Evolutionary conservation across 2,329 filamentous ascomycete genomes (phyloP).

Genomic region (Fusarium sp.): DNA sequence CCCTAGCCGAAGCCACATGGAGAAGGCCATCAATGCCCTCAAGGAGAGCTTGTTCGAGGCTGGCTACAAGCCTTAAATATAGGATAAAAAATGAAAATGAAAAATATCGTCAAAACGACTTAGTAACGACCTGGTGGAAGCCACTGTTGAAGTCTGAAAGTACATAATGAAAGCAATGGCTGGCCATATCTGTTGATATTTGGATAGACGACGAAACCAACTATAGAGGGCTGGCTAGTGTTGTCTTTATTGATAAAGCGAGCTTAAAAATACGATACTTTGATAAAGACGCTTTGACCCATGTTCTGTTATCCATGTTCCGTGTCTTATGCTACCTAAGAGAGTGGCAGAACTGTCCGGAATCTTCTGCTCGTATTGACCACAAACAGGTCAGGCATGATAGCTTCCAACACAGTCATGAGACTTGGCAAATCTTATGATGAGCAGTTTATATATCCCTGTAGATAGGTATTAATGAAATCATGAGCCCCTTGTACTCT

Average conservation of each 20-base stretch:
- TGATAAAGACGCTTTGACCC: conserved; percentile 11
- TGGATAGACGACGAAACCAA: conserved; percentile 28
- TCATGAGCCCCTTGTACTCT: background rate
- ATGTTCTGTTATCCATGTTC: conserved; percentile 6
- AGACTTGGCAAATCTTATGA: background rate
- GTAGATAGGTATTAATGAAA: too few species aligned
- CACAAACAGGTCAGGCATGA: background rate
- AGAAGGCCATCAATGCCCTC: conserved; percentile 83
- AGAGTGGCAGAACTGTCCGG: background rate
- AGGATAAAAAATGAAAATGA: background rate
- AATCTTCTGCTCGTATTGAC: background rate
- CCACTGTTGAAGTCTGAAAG: background rate
- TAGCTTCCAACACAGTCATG: background rate
- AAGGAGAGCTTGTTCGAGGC: conserved; percentile 80
- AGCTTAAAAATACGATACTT: conserved; percentile 29
- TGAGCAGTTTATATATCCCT: too few species aligned
- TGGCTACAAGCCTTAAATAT: conserved; percentile 65
- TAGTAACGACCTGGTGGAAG: too few species aligned
- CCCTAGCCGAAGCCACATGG: conserved; percentile 81
- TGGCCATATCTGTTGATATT: conserved; percentile 21
- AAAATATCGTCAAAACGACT: background rate
- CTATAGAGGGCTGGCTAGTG: conserved; percentile 20
- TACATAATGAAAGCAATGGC: conserved; percentile 31
- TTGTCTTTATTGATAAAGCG: conserved; percentile 29
- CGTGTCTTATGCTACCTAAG: background rate